Base-by-base conservation (phyloP, 768 basidiomycete genomes). In the Kwoniella sp. region DNA sequence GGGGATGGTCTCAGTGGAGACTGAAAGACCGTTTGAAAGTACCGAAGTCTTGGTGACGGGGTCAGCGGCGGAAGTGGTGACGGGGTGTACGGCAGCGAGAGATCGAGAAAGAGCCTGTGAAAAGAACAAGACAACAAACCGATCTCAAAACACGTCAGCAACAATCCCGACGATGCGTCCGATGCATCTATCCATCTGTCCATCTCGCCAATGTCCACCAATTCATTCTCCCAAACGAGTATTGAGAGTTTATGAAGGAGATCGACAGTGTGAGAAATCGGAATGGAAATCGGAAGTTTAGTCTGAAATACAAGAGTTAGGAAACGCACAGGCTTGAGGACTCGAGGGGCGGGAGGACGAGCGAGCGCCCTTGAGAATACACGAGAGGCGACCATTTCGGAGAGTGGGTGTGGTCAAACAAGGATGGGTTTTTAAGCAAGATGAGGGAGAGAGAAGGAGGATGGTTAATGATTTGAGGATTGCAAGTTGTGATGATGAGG, bases 41-140 rank as follows among this genome's bases (percentile, higher is more conserved):
- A 92, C 95, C 26, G 93, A 89, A 64, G 92, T 87, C 82, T 97
- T 88, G 49, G 93, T 96, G 68, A 88, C 83, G 57, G 95, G 95
- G 56, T 79, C 76, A 30, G 67, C 56, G 58, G 76, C 74, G 33
- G 67, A 58, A 53, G 60, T 66, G 46, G 65, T 63, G 57, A 76
- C 78, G 50, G 76, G 72, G 40, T 64, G 62, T 8, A 58, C 62
- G 26, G 82, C 82, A 29, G 82, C 82, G 51, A 83, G 76, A 27
- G 76, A 69, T 60, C 82, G 80, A 58, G 77, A 59, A 44, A 76
- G 63, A 25, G 67, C 15, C 71, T 71, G 57, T 26, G 19, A 25
- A 17, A 25, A 17, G 33, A 25, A 52, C n/a, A 50, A n/a, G 22
- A 37, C 22, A 50, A 15, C n/a, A 30, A 29, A 30, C 29, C 5